Evolutionary conservation across 164 flowering plant species (phyloP).

Genomic region (Magnolia kwangsiensis): DNA sequence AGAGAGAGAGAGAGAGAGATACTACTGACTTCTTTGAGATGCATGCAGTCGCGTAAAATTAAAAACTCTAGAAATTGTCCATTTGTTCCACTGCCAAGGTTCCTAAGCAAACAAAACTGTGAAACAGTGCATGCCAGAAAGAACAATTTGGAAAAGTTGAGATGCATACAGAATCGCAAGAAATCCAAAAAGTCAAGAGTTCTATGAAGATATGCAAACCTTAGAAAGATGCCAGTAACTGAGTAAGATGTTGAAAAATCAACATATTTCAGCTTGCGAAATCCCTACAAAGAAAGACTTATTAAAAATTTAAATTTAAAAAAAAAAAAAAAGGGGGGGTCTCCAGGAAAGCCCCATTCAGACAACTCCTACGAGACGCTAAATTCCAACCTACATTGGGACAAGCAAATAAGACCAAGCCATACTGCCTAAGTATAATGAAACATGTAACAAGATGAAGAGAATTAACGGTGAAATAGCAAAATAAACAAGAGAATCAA

Average conservation of each 20-base stretch:
- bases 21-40: constrained; percentile 67
- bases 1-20: constrained; percentile 2
- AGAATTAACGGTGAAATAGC: background rate
- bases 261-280: constrained; percentile 55
- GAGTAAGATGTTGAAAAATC: constrained; percentile 88
- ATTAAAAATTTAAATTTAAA: too few species aligned
- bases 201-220: constrained; percentile 32
- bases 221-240: constrained; percentile 71
- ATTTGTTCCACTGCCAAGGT: constrained; percentile 46
- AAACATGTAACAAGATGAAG: background rate
- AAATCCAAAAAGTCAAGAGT: background rate
- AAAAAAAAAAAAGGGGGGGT: too few species aligned
- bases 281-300: constrained; percentile 51
- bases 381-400: too few species aligned
- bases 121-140: background rate
- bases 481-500: background rate
- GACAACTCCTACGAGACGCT: too few species aligned
- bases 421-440: background rate
- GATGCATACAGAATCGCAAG: background rate
- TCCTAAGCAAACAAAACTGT: constrained; percentile 32
- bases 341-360: background rate
- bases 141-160: background rate
- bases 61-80: constrained; percentile 64
- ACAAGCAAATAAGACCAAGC: background rate
- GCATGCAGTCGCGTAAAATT: constrained; percentile 88